phyloP scores from a whole-genome alignment of 2,329 filamentous ascomycete species.

The Phoma herbarum region DNA sequence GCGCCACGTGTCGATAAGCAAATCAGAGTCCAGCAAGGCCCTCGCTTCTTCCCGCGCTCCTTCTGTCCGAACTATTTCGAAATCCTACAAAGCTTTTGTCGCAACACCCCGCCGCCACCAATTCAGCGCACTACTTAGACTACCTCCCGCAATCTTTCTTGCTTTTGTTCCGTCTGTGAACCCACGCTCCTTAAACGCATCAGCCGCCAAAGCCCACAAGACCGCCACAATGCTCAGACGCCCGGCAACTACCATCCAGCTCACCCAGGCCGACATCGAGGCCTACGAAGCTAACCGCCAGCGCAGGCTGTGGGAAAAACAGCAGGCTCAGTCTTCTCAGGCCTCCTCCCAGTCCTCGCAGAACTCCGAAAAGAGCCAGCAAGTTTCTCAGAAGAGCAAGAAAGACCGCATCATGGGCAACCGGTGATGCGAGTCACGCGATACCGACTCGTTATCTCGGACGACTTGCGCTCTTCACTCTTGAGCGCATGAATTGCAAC shows the following conservation, averaged over 20 bases:
- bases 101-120: conserved; percentile 1
- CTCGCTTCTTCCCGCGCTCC: conserved; percentile 11
- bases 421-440: conserved; percentile 2
- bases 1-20: conserved; percentile 5
- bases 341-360: conserved; percentile 20
- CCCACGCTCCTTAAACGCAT: conserved; percentile 4
- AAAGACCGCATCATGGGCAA: conserved; percentile 47
- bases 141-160: conserved; percentile 15
- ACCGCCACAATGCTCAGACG: conserved; percentile 68
- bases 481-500: not conserved
- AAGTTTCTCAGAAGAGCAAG: conserved; percentile 34
- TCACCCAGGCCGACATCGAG: conserved; percentile 75
- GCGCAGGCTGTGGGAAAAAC: conserved; percentile 43
- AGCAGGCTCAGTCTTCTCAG: conserved; percentile 34
- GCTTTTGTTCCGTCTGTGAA: conserved; percentile 1
- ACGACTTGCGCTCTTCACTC: not conserved
- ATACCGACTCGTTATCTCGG: not conserved
- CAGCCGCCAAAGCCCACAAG: not conserved
- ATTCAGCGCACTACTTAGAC: not conserved
- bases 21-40: not conserved
- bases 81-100: conserved; percentile 7
- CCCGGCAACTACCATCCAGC: conserved; percentile 71
- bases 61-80: not conserved
- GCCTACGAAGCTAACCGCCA: conserved; percentile 71
- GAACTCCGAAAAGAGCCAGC: conserved; percentile 27